Evolutionary conservation across 2,329 filamentous ascomycete species (phyloP), one percentile per base, ranked within the genome.

Genomic region (Penicillium concentricum): DNA sequence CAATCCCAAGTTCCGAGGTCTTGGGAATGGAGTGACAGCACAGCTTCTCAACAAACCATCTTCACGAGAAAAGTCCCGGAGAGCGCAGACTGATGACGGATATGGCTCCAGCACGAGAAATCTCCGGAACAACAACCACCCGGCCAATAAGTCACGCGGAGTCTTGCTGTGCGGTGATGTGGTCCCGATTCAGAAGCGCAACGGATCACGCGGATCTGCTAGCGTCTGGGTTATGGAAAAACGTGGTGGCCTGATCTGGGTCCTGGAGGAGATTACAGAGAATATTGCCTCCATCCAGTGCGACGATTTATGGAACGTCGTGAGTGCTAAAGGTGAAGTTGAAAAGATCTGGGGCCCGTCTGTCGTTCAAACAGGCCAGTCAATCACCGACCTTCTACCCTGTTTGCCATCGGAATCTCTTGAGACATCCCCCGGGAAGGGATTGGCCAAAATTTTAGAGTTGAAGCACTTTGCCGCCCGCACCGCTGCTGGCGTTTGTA

Each of bases 151-250:
- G 62, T 95, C 91, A 24, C 84, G 92, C 65, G 93, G 93, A 3
- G 94, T 99, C 26, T 76, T 99, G 51, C 82, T 99, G 1, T 99
- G 94, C 66, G 94, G 94, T 42, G 94, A 99, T 72, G 93, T 99
- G n/a, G 91, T 99, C 18, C 94, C 94, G 0, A 99, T 99, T 58
- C 90, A 92, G 72, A 99, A 97, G 76, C 86, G 94, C 59, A 96
- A 99, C 68, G 94, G 94, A 4, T 85, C 88, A 12, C 93, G 88
- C 5, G 94, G 94, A 2, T 92, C 94, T 56, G 94, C 94, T 37
- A 97, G 92, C 74, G 79, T 99, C 38, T 99, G 94, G 94, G 94
- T 99, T 4, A 99, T 99, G 78, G 94, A 99, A 74, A 99, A 99
- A 75, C 85, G 88, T 47, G 87, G 91, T 51, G 92, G 93, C 10